Percentiles rank a stretch among this genome's conserved stretches.
Conservation (phyloP, 768 basidiomycete genomes). For the Mycena polygramma region DNA sequence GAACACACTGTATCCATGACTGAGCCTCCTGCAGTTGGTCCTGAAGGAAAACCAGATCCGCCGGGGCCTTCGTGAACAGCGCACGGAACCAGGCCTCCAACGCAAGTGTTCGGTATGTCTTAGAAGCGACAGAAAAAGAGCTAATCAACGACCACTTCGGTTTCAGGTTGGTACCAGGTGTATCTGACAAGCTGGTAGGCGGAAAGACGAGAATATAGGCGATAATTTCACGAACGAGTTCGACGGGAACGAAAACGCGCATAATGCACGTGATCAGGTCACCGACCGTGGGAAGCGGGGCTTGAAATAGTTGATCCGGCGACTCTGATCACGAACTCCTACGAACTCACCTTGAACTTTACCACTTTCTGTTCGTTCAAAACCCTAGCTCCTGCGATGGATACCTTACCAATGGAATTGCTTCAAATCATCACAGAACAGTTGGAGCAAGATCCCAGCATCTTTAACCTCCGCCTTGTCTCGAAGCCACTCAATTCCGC, state of each 20-base stretch:
- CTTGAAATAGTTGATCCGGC: too few species aligned
- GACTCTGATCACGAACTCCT: too few species aligned
- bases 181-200: slow-evolving; percentile 20
- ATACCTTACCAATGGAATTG: too few species aligned
- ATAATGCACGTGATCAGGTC: background rate
- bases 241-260: slow-evolving; percentile 42
- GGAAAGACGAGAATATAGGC: slow-evolving; percentile 37
- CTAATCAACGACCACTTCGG: slow-evolving; percentile 45
- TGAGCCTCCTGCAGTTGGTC: slow-evolving; percentile 43
- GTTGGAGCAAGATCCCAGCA: too few species aligned
- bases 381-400: too few species aligned
- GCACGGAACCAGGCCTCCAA: slow-evolving; percentile 51
- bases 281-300: too few species aligned
- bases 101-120: slow-evolving; percentile 44
- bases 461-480: background rate
- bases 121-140: slow-evolving; percentile 47
- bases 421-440: too few species aligned
- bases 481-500: background rate
- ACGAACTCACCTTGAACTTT: too few species aligned
- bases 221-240: slow-evolving; percentile 53
- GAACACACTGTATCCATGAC: slow-evolving; percentile 43
- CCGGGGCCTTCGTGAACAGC: slow-evolving; percentile 42
- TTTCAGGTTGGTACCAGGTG: slow-evolving; percentile 40
- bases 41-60: slow-evolving; percentile 42
- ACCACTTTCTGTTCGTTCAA: too few species aligned